These are phyloP conservation scores for Cladorrhinum sp. DNA, from an alignment of 2,329 filamentous ascomycete species.

Conservation along the genomic window DNA sequence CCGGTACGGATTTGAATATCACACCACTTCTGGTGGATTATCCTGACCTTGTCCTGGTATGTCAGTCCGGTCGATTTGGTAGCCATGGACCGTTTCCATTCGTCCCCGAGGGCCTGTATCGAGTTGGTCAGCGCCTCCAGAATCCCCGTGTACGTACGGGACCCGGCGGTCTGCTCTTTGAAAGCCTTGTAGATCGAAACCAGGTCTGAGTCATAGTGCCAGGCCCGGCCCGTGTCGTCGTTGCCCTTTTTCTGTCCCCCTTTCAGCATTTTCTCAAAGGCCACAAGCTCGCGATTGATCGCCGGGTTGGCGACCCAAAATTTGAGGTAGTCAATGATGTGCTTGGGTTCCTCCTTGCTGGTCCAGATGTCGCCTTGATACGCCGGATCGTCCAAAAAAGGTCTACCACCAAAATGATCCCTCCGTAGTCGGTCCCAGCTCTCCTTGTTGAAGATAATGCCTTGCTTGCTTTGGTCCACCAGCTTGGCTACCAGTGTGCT, in stretches of 20 bases:
- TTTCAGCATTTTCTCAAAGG: constrained; percentile 32
- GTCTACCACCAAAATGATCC: constrained; percentile 25
- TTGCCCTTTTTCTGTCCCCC: not conserved
- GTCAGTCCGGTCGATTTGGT: constrained; percentile 15
- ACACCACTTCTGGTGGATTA: constrained; percentile 42
- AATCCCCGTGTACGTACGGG: constrained; percentile 32
- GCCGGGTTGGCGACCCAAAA: constrained; percentile 48
- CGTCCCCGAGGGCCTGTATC: constrained; percentile 29
- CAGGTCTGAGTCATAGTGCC: constrained; percentile 40
- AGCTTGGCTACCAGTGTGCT: constrained; percentile 52
- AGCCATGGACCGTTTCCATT: constrained; percentile 34
- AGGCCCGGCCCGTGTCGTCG: constrained; percentile 16
- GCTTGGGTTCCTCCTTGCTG: constrained; percentile 30
- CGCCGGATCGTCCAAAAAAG: constrained; percentile 35
- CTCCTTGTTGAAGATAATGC: constrained; percentile 44
- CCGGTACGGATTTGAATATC: constrained; percentile 38
- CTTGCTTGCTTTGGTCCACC: constrained; percentile 58
- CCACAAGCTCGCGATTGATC: constrained; percentile 37
- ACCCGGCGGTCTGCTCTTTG: constrained; percentile 30
- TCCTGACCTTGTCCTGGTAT: constrained; percentile 31
- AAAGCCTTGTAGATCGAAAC: constrained; percentile 34
- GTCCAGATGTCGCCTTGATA: constrained; percentile 42
- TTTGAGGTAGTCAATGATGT: constrained; percentile 63
- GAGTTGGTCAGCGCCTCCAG: constrained; percentile 34
- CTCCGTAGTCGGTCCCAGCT: constrained; percentile 41